phyloP scores from a whole-genome alignment of 1,139 yeast species.

The Zygosaccharomyces sapae region DNA sequence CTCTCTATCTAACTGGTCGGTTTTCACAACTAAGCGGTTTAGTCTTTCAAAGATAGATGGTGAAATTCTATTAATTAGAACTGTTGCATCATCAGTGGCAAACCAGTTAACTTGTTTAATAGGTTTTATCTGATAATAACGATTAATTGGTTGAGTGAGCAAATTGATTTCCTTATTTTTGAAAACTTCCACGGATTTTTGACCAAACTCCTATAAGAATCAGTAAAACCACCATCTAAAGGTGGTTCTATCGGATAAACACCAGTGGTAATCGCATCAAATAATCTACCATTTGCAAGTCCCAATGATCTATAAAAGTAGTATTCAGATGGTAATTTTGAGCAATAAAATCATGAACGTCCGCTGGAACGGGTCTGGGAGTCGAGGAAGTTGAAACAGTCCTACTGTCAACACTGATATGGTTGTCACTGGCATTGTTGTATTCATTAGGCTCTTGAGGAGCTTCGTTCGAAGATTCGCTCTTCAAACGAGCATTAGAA shows the following conservation, averaged over 20 bases:
- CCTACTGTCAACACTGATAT: slow-evolving; percentile 1
- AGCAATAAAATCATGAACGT: slow-evolving; percentile 77
- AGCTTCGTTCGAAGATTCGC: neutral
- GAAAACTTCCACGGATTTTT: slow-evolving; percentile 44
- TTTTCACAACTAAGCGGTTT: slow-evolving; percentile 39
- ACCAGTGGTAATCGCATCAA: slow-evolving; percentile 68
- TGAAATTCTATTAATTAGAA: slow-evolving; percentile 50
- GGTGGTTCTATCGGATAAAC: slow-evolving; percentile 63
- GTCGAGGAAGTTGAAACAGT: slow-evolving; percentile 5
- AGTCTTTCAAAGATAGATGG: slow-evolving; percentile 46
- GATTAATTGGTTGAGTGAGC: slow-evolving; percentile 67
- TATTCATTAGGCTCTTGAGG: neutral
- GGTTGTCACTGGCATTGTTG: too few relatives aligned
- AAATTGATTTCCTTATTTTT: slow-evolving; percentile 63
- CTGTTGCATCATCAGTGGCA: slow-evolving; percentile 43
- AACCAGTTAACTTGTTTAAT: slow-evolving; percentile 59
- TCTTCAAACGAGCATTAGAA: neutral
- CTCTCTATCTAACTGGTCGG: slow-evolving; percentile 22
- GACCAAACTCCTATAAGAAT: slow-evolving; percentile 56
- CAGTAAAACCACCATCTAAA: slow-evolving; percentile 58
- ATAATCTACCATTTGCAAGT: slow-evolving; percentile 57
- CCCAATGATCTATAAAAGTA: slow-evolving; percentile 81
- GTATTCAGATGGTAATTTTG: slow-evolving; percentile 83
- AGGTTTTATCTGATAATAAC: slow-evolving; percentile 80
- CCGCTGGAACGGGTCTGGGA: slow-evolving; percentile 54